Evolutionary conservation across 208 protist species (phyloP).

Genomic region (Phytomonas francai): DNA sequence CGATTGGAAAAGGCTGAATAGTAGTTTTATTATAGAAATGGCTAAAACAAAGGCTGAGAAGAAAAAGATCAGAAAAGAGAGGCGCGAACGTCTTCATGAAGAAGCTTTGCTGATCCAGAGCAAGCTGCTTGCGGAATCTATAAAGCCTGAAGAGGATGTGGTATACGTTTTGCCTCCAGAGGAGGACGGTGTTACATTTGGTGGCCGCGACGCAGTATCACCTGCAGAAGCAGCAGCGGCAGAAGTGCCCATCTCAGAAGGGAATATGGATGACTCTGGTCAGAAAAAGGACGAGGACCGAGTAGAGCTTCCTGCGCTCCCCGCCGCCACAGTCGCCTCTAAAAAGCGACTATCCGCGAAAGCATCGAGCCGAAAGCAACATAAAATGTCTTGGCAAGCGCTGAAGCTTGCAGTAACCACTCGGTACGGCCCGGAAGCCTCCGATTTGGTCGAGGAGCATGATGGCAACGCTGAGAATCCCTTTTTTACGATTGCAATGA

Average conservation of each 20-base stretch:
- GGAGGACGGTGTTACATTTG: not conserved
- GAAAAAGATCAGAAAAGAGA: conserved; percentile 18
- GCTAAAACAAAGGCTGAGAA: conserved; percentile 32
- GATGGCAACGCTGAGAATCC: conserved; percentile 96
- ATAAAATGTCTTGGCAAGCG: conserved; percentile 51
- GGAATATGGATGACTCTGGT: not conserved
- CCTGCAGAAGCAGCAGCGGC: not conserved
- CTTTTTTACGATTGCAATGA: conserved; percentile 93
- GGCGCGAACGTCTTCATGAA: conserved; percentile 26
- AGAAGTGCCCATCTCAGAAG: not conserved
- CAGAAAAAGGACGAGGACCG: conserved; percentile 19
- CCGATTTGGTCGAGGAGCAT: conserved; percentile 93
- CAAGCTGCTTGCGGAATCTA: conserved; percentile 7
- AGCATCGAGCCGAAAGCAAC: conserved; percentile 24
- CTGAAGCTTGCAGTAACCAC: conserved; percentile 45
- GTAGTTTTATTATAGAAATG: conserved; percentile 1
- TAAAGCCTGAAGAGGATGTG: conserved; percentile 5
- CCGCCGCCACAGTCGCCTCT: conserved; percentile 9
- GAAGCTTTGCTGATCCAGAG: conserved; percentile 18
- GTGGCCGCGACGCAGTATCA: not conserved
- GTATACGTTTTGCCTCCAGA: conserved; percentile 1
- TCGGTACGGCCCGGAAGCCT: conserved; percentile 26
- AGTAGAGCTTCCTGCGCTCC: conserved; percentile 17
- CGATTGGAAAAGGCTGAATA: not conserved
- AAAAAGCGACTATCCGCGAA: not conserved